Percentiles rank a stretch among this genome's conserved stretches.
phyloP scores from a whole-genome alignment of 139 green algal species.

The Trebouxia sp. region DNA sequence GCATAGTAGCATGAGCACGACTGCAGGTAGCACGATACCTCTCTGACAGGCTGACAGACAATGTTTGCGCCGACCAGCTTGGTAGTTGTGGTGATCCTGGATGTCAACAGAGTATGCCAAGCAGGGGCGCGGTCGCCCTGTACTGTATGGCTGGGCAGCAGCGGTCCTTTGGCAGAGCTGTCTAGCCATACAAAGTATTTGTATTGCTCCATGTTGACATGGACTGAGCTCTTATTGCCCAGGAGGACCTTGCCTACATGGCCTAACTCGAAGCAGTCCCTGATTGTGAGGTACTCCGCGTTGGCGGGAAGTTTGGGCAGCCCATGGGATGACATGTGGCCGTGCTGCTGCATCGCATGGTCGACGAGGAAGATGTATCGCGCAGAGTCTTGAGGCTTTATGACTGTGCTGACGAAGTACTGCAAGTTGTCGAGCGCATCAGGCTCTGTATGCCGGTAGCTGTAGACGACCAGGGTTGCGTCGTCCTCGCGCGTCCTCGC shows the following conservation, averaged over 20 bases:
- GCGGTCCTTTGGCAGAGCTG: slow-evolving; percentile 3
- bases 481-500: not conserved
- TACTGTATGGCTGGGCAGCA: not conserved
- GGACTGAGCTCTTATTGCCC: not conserved
- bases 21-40: not conserved
- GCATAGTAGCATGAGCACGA: too few species aligned
- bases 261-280: slow-evolving; percentile 4
- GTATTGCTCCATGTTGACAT: not conserved
- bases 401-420: not conserved
- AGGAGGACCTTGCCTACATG: not conserved
- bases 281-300: slow-evolving; percentile 6
- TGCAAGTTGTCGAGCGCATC: not conserved
- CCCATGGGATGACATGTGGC: not conserved
- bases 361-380: not conserved
- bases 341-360: not conserved
- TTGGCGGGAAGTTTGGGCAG: not conserved
- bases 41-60: slow-evolving; percentile 1
- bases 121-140: not conserved
- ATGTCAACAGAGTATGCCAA: not conserved
- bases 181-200: not conserved
- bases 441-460: not conserved
- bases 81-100: not conserved
- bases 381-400: not conserved
- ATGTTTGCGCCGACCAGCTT: not conserved
- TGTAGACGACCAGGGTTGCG: not conserved